Base-by-base conservation (phyloP, 371 early-diverging fungal species). In the Mucor irregularis region DNA sequence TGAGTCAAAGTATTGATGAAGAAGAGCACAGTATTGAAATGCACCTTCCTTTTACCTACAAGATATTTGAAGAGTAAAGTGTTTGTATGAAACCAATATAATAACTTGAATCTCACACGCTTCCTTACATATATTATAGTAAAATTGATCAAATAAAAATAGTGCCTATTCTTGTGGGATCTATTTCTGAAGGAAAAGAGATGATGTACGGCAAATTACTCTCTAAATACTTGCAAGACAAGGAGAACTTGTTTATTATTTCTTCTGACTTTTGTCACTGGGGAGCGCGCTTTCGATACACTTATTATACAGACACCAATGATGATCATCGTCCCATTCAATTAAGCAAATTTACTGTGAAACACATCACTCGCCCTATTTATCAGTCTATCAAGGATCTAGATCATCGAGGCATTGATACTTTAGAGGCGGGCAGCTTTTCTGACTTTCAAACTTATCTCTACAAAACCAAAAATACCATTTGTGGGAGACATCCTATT, bases 231-330 rank as follows among this genome's bases (percentile, higher is more conserved):
- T 72, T 96, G 11, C 56, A 67, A 2, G 77, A 89, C 43, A 78
- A 86, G 2, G 59, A 76, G 35, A 90, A 83, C 42, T 67, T 94
- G 11, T 95, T 96, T 73, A 81, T 96, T 30, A 78, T 98, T 17
- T 96, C 97, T 10, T 90, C 91, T 2, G 98, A 98, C 64, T 98
- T 98, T 64, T 96, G 98, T 71, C 98, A 98, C 62, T 97, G 95
- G 88, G 90, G 89, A 0, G 63, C 66, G 22, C 85, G 89, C 2
- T 88, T 89, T 64, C 56, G 64, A 29, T 93, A 90, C 74, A 86
- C 83, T 1, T 76, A 76, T 53, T 86, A 89, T 53, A 62, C 51
- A 10, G 67, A 78, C 14, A 54, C 69, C 4, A 60, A 68, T 0
- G 66, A 59, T 1, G 60, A 55, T 2, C 62, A 53, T 4, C 9